Evolutionary conservation across 495 filamentous ascomycete genomes (phyloP).

Genomic region (Annulohypoxylon stygium): DNA sequence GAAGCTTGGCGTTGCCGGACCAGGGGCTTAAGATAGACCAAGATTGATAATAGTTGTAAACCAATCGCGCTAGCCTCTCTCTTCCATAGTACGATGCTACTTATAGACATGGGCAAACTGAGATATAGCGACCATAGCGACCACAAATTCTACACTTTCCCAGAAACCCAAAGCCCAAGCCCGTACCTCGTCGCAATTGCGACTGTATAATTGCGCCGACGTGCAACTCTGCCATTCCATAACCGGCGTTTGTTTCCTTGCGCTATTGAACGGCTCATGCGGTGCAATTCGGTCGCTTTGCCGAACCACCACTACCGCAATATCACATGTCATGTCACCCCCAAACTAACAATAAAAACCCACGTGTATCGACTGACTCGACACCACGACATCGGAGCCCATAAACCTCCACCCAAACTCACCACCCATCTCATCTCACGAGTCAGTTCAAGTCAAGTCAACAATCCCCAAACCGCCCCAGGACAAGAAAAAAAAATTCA

Average conservation of each 20-base stretch:
- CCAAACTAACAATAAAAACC: not conserved
- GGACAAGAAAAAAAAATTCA: not conserved
- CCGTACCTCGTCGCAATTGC: not conserved
- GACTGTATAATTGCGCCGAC: not conserved
- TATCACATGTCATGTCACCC: conserved; percentile 3
- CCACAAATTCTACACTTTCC: not conserved
- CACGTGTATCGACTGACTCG: conserved; percentile 13
- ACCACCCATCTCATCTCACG: not conserved
- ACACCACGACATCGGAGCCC: not conserved
- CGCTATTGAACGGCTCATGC: not conserved
- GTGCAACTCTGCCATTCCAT: not conserved
- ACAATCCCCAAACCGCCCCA: not conserved
- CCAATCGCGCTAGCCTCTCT: not conserved
- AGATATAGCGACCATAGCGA: not conserved
- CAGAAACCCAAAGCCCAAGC: not conserved
- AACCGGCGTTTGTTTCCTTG: not conserved
- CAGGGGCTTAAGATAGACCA: not conserved
- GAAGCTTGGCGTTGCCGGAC: not conserved
- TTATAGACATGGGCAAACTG: not conserved
- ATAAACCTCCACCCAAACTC: not conserved
- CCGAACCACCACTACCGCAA: not conserved
- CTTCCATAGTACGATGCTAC: not conserved
- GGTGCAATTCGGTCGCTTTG: not conserved
- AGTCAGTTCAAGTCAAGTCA: not conserved
- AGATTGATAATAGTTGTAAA: not conserved